A percentile compares a stretch with the other conserved stretches of the same genome.
Conservation (phyloP, 306 rosid species). For the Senna tora region DNA sequence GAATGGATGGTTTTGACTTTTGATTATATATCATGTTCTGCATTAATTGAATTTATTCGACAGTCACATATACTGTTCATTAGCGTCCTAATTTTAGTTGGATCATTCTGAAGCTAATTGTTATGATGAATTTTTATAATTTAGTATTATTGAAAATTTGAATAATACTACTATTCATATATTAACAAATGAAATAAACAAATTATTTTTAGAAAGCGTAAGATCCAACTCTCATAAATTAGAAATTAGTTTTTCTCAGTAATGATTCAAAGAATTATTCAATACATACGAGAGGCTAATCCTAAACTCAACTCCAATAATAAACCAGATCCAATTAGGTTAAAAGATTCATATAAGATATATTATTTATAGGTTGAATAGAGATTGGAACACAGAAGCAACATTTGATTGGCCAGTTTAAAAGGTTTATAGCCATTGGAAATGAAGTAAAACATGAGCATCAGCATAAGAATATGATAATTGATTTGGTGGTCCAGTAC, state of each 20-base stretch:
- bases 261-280: too few relatives aligned
- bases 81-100: background rate
- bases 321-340: conserved; percentile 12
- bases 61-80: background rate
- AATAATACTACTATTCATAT: too few relatives aligned
- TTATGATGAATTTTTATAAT: background rate
- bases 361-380: background rate
- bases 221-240: too few relatives aligned
- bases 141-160: background rate
- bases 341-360: background rate
- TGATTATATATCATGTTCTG: background rate
- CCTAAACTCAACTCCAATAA: too few relatives aligned
- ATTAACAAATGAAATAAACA: too few relatives aligned
- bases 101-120: background rate
- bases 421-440: background rate
- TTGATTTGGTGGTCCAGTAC: too few relatives aligned
- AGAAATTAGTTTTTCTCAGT: too few relatives aligned
- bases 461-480: background rate
- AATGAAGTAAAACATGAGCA: conserved; percentile 21
- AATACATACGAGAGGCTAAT: too few relatives aligned
- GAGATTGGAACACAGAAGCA: conserved; percentile 8
- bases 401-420: conserved; percentile 40
- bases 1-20: background rate
- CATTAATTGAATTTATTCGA: background rate
- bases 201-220: too few relatives aligned